A percentile compares a stretch with the other conserved stretches of the same genome.
Evolutionary conservation across 805 yeast genomes (phyloP).

Genomic region (Blastobotrys mokoenaii): DNA sequence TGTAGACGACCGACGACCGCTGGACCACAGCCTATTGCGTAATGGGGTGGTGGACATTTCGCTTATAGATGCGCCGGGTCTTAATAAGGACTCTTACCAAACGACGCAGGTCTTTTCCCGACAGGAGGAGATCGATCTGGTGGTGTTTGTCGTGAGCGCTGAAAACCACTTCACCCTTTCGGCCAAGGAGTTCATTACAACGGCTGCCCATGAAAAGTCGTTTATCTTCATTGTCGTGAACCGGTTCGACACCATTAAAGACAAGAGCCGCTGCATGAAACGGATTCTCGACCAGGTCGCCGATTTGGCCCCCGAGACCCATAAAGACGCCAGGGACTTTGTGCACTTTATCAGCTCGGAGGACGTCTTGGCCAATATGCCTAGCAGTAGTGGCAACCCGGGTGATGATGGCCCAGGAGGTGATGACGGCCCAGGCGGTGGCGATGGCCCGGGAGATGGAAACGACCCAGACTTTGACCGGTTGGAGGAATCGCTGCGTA

Average conservation of each 20-base stretch:
- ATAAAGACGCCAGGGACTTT: slow-evolving; percentile 79
- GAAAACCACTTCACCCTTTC: slow-evolving; percentile 93
- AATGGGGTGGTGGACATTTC: slow-evolving; percentile 91
- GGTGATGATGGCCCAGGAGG: slow-evolving; percentile 32
- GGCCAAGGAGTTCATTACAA: slow-evolving; percentile 85
- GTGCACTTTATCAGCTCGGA: slow-evolving; percentile 84
- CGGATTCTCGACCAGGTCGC: slow-evolving; percentile 80
- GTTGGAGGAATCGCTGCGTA: slow-evolving; percentile 75
- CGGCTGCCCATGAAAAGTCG: slow-evolving; percentile 86
- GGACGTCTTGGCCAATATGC: slow-evolving; percentile 33
- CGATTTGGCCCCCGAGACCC: slow-evolving; percentile 80
- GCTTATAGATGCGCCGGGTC: slow-evolving; percentile 94
- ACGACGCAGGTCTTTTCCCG: slow-evolving; percentile 92
- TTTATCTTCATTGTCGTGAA: slow-evolving; percentile 91
- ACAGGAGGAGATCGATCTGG: slow-evolving; percentile 94
- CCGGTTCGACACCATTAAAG: slow-evolving; percentile 76
- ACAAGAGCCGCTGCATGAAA: slow-evolving; percentile 69
- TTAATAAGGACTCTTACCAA: slow-evolving; percentile 85
- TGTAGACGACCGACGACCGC: slow-evolving; percentile 62
- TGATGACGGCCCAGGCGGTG: slow-evolving; percentile 23
- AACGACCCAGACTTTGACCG: slow-evolving; percentile 50
- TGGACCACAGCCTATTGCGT: slow-evolving; percentile 60
- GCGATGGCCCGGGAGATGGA: slow-evolving; percentile 19
- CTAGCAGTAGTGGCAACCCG: slow-evolving; percentile 31
- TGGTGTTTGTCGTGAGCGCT: slow-evolving; percentile 91